phyloP scores from a whole-genome alignment of 2,329 filamentous ascomycete species.

The Coniella lustricola region DNA sequence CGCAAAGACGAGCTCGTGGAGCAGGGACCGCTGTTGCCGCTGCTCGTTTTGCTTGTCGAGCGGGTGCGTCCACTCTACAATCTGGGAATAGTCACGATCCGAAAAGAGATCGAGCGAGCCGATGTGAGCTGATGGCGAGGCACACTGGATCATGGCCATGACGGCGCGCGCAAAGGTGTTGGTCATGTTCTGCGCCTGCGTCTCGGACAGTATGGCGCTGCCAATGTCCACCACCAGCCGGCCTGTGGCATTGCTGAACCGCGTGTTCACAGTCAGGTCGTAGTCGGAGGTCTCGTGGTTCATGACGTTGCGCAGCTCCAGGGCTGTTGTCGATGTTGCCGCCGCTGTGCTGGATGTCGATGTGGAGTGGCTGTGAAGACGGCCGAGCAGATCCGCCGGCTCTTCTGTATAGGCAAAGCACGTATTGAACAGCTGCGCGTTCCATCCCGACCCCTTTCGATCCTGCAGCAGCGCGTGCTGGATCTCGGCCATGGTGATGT shows the following conservation, averaged over 20 bases:
- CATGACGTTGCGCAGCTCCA: constrained; percentile 28
- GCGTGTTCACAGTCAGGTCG: constrained; percentile 39
- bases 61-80: constrained; percentile 45
- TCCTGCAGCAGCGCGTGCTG: constrained; percentile 35
- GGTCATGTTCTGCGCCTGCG: constrained; percentile 41
- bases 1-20: constrained; percentile 39
- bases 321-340: constrained; percentile 21
- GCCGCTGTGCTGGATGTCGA: too few species aligned
- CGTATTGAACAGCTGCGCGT: constrained; percentile 40
- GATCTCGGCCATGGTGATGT: constrained; percentile 38
- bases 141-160: constrained; percentile 33
- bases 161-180: constrained; percentile 48
- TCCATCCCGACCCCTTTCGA: constrained; percentile 27
- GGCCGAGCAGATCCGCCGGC: constrained; percentile 28
- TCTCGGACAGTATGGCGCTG: constrained; percentile 34
- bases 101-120: constrained; percentile 45
- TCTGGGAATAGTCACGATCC: constrained; percentile 46
- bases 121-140: constrained; percentile 24
- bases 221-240: constrained; percentile 37
- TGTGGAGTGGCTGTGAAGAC: constrained; percentile 14
- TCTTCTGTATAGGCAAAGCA: constrained; percentile 41
- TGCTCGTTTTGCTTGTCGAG: constrained; percentile 32
- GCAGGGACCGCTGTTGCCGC: constrained; percentile 23
- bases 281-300: constrained; percentile 38
- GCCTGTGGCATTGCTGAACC: constrained; percentile 30